Percentiles rank a stretch among this genome's conserved stretches.
Conservation (phyloP, 2,329 filamentous ascomycete genomes). For the Cladophialophora carrionii region DNA sequence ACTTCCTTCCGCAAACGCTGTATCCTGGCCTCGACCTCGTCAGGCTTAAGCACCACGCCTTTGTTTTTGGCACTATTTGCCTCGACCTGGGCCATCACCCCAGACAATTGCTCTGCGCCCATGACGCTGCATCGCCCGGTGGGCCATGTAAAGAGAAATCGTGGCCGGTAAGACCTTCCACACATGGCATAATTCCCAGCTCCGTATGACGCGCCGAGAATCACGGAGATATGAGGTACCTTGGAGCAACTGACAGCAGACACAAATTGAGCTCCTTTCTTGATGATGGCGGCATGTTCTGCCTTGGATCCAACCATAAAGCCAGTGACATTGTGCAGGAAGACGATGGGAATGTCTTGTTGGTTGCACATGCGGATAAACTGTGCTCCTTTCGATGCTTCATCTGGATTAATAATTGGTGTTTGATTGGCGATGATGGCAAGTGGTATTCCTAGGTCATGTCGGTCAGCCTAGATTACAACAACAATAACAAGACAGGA, state of each 20-base stretch:
- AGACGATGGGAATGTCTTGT: conserved; percentile 49
- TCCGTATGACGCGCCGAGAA: conserved; percentile 52
- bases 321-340: conserved; percentile 54
- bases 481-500: background rate
- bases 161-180: conserved; percentile 48
- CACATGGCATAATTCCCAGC: conserved; percentile 56
- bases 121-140: conserved; percentile 49
- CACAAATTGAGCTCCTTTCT: conserved; percentile 51
- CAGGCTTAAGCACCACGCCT: conserved; percentile 36
- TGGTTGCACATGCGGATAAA: conserved; percentile 54
- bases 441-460: conserved; percentile 41
- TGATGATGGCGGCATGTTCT: conserved; percentile 52
- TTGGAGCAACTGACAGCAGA: conserved; percentile 51
- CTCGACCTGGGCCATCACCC: conserved; percentile 47
- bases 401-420: conserved; percentile 48
- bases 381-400: conserved; percentile 49
- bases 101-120: conserved; percentile 48
- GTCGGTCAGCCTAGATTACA: conserved; percentile 3
- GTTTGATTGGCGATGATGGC: conserved; percentile 51
- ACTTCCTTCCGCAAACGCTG: conserved; percentile 40
- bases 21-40: conserved; percentile 39
- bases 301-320: conserved; percentile 55
- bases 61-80: conserved; percentile 39
- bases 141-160: conserved; percentile 52
- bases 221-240: conserved; percentile 52